Evolutionary conservation across 75 land plant genomes (phyloP), one percentile per base, ranked within the genome.

Genomic region (Pseudotsuga menziesii): DNA sequence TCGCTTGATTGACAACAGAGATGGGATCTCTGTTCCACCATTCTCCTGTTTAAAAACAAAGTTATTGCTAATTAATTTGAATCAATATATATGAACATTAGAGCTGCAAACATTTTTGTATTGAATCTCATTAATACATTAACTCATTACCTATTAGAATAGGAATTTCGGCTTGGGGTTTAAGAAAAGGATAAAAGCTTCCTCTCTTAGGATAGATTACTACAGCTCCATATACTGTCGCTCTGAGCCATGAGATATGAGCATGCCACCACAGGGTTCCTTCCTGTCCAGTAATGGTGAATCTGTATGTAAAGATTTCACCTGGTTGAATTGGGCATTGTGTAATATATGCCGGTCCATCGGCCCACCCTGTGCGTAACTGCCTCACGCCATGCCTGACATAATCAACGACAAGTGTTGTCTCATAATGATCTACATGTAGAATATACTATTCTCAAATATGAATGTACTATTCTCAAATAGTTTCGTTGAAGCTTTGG

Each of bases 231-330:
- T 83, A 63, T n/a, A 83, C 52, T 1, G 83, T 74, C 4, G 78
- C 85, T 69, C 85, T 77, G 48, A 81, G 84, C 84, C 83, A 83
- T n/a, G 78, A 61, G 48, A 69, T 27, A 35, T 83, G 83, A 16
- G 85, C 85, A 69, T 83, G 85, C 62, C 77, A 83, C 63, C 59
- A 83, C 78, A 81, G 20, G 13, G 85, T 83, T 9, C 85, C 83
- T 73, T 72, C 77, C 41, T 82, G 83, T 44, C 27, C 15, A 25
- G 12, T 61, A 27, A 61, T 61, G 63, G 29, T 61, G 63, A 61
- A 61, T 25, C 27, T 61, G 63, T 61, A 61, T 11, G 32, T 61
- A 20, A 25, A 61, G 1, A 0, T 25, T 12, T 19, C 27, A 3
- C 63, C 63, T 2, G 63, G 12, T 11, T 3, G 25, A 25, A 61